Conservation (phyloP, 164 flowering plant species). For the Stephania japonica region DNA sequence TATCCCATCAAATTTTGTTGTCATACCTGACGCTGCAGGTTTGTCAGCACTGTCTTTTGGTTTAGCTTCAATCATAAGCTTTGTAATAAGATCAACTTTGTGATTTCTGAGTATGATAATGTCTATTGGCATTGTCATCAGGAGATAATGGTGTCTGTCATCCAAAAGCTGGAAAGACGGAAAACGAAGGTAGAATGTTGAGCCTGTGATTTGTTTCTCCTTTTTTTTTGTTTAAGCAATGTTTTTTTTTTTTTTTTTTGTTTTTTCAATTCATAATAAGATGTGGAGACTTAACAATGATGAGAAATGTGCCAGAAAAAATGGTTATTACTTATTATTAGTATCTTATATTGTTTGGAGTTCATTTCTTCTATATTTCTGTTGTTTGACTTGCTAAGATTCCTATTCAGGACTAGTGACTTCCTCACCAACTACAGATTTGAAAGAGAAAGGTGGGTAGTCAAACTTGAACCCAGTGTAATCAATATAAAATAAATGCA, state of each 20-base stretch:
- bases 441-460: neutral
- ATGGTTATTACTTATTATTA: conserved; percentile 6
- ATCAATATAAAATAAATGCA: neutral
- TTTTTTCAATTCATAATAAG: neutral
- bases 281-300: neutral
- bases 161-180: conserved; percentile 7
- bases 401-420: neutral
- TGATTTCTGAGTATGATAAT: neutral
- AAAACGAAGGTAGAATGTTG: neutral
- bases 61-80: neutral
- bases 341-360: neutral
- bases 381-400: neutral
- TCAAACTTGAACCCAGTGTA: neutral
- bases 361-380: neutral
- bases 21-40: conserved; percentile 24
- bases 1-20: neutral
- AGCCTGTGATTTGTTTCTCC: neutral
- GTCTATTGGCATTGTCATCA: conserved; percentile 7
- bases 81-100: neutral
- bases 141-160: conserved; percentile 7
- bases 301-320: conserved; percentile 2
- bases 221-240: neutral
- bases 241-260: too few species aligned
- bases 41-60: neutral
- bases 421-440: neutral